These are phyloP conservation scores for Fusarium pseudonygamai DNA, from an alignment of 2,329 filamentous ascomycete genomes.

Conservation along the genomic window DNA sequence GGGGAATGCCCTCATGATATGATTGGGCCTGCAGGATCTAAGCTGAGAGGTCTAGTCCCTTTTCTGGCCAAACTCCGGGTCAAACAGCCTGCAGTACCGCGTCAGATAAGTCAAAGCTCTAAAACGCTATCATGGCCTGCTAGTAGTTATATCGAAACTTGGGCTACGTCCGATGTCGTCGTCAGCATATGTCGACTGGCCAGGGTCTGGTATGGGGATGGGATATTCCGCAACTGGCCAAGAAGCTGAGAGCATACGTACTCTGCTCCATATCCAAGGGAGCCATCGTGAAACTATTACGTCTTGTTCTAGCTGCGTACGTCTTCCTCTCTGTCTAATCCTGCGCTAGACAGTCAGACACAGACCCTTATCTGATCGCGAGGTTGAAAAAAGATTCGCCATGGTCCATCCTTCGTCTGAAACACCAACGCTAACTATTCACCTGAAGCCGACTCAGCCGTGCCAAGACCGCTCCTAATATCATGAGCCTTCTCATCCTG, in stretches of 20 bases:
- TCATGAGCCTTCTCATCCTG: neutral
- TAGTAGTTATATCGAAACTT: neutral
- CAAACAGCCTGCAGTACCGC: neutral
- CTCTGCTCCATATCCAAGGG: constrained; percentile 16
- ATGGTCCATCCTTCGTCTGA: constrained; percentile 7
- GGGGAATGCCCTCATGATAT: constrained; percentile 6
- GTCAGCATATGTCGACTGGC: constrained; percentile 12
- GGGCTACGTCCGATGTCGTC: constrained; percentile 16
- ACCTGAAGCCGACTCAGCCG: constrained; percentile 20
- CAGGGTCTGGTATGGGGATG: constrained; percentile 13
- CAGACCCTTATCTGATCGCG: constrained; percentile 10
- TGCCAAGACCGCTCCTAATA: constrained; percentile 20
- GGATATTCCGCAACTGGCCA: neutral
- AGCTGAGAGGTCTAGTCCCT: constrained; percentile 4
- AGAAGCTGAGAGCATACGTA: constrained; percentile 19
- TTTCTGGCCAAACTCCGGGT: constrained; percentile 20
- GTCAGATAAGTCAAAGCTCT: constrained; percentile 21
- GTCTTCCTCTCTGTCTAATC: constrained; percentile 4
- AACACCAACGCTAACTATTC: constrained; percentile 7
- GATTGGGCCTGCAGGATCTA: neutral
- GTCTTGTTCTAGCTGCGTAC: constrained; percentile 14
- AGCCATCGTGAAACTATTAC: constrained; percentile 27
- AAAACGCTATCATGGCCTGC: constrained; percentile 8
- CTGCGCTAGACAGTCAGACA: neutral
- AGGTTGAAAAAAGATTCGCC: neutral